These are phyloP conservation scores for Alternaria metachromatica DNA, from an alignment of 2,329 filamentous ascomycete species.

Conservation along the genomic window DNA sequence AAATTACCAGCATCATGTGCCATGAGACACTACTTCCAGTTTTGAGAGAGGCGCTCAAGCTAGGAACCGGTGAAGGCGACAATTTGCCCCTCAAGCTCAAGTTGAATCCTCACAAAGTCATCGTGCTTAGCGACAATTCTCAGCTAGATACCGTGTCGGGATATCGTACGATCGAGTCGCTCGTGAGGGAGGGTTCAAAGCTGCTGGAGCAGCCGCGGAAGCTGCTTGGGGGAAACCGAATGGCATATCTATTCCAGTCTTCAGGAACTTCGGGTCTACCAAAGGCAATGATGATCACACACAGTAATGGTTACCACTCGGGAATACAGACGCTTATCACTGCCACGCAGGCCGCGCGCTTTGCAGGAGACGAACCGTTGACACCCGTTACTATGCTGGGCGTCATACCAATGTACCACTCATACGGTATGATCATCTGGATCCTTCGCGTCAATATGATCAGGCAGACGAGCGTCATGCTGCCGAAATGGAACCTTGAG, in stretches of 20 bases:
- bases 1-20: slow-evolving; percentile 36
- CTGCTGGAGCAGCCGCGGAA: slow-evolving; percentile 27
- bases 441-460: slow-evolving; percentile 36
- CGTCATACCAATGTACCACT: slow-evolving; percentile 42
- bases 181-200: slow-evolving; percentile 27
- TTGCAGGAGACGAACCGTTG: slow-evolving; percentile 29
- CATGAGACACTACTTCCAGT: slow-evolving; percentile 39
- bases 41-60: slow-evolving; percentile 30
- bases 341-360: slow-evolving; percentile 28
- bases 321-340: slow-evolving; percentile 36
- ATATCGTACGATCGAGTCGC: slow-evolving; percentile 32
- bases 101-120: slow-evolving; percentile 30
- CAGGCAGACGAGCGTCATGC: slow-evolving; percentile 30
- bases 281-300: slow-evolving; percentile 45
- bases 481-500: slow-evolving; percentile 39
- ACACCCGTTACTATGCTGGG: slow-evolving; percentile 23
- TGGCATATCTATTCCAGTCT: slow-evolving; percentile 41
- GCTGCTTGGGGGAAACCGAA: slow-evolving; percentile 29
- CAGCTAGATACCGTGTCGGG: slow-evolving; percentile 23
- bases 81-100: slow-evolving; percentile 26
- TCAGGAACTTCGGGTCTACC: slow-evolving; percentile 41
- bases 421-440: slow-evolving; percentile 42
- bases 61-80: slow-evolving; percentile 34
- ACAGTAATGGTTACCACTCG: slow-evolving; percentile 35
- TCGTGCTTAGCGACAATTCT: slow-evolving; percentile 35